Conservation (phyloP, 306 rosid species). For the Phaseolus lunatus region DNA sequence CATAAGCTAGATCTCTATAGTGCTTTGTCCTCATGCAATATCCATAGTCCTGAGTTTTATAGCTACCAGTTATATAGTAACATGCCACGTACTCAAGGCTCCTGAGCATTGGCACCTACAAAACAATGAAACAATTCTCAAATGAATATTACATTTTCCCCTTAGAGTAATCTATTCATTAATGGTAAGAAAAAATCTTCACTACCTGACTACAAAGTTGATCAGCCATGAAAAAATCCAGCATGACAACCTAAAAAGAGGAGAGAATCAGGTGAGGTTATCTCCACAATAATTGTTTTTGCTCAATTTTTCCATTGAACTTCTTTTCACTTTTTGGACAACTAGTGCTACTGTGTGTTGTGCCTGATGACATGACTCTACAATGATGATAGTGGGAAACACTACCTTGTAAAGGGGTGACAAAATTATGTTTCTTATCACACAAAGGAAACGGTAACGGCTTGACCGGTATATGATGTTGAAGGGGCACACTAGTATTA, state of each 20-base stretch:
- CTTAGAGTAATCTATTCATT: not conserved
- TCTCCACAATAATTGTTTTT: slow-evolving; percentile 32
- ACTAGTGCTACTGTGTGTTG: slow-evolving; percentile 34
- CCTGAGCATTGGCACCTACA: slow-evolving; percentile 90
- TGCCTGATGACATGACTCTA: slow-evolving; percentile 39
- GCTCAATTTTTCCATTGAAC: not conserved
- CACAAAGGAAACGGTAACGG: slow-evolving; percentile 78
- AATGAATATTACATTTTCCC: not conserved
- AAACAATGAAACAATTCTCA: slow-evolving; percentile 16
- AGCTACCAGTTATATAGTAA: slow-evolving; percentile 96
- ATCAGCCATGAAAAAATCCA: slow-evolving; percentile 99
- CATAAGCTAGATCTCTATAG: slow-evolving; percentile 85
- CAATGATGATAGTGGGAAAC: slow-evolving; percentile 42
- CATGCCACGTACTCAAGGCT: slow-evolving; percentile 87
- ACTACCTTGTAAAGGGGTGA: slow-evolving; percentile 96
- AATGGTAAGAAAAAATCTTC: not conserved
- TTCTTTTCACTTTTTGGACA: slow-evolving; percentile 7
- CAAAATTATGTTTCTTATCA: slow-evolving; percentile 82
- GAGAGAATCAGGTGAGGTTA: slow-evolving; percentile 30
- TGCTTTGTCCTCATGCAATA: slow-evolving; percentile 83
- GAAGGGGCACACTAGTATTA: slow-evolving; percentile 81
- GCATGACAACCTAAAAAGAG: slow-evolving; percentile 85
- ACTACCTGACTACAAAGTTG: slow-evolving; percentile 99
- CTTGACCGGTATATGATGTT: slow-evolving; percentile 79
- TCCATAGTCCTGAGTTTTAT: slow-evolving; percentile 84